Evolutionary conservation across 257 asterid species (phyloP), one percentile per base, ranked within the genome.

Genomic region (Eucommia ulmoides): DNA sequence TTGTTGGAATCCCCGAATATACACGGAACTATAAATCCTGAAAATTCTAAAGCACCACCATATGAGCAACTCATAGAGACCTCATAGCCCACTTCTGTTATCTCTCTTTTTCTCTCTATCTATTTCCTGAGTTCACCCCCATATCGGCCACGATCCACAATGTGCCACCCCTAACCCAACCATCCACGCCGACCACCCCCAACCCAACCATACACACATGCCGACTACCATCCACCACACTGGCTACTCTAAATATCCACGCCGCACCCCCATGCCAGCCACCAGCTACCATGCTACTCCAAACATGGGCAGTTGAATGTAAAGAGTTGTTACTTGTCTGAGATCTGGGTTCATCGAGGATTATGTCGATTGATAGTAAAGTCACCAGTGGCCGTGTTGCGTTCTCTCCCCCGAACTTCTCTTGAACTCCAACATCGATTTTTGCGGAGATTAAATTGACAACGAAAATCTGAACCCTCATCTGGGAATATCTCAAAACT

Each of bases 391-490:
- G 78, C 54, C 84, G 53, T 1, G 75, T 65, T 50, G 74, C 74
- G 25, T 76, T 80, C 71, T 76, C 80, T 54, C 59, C 69, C 63
- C 84, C 84, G 9, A 80, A 80, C 11, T 71, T 84, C 60, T 74
- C 91, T 54, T 66, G 70, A 44, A 69, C 76, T 18, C 8, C n/a
- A 11, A 19, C 22, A 44, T 76, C 72, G 23, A 60, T 41, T 20
- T 76, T 80, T 22, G 62, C 62, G 49, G 73, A 60, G 12, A 80
- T 65, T 41, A 80, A 35, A 35, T 61, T 49, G n/a, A 67, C 76
- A 56, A 80, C 21, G 9, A 54, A 63, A 0, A 60, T 55, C 20
- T 69, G 72, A 15, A 74, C 80, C 10, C 53, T 50, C 52, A 64
- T 41, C 0, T 73, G 75, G 2, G 72, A 51, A 46, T 66, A 78